Percentiles rank a stretch among this genome's conserved stretches.
Evolutionary conservation across 169 alveolate genomes (phyloP).

Genomic region (Plasmodium reichenowi): DNA sequence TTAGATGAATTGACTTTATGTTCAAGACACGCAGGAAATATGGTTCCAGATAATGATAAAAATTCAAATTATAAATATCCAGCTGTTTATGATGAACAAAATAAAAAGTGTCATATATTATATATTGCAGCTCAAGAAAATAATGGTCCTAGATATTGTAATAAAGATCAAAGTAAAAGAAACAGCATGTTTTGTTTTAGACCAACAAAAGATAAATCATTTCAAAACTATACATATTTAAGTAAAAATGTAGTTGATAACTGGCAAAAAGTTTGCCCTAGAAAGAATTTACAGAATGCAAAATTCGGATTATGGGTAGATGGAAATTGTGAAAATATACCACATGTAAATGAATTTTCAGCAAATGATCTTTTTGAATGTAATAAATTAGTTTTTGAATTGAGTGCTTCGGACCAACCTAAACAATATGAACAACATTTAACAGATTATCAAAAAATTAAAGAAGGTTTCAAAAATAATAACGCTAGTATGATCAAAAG

Average conservation of each 20-base stretch:
- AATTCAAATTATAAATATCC: conserved; percentile 83
- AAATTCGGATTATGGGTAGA: conserved; percentile 85
- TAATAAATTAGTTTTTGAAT: conserved; percentile 78
- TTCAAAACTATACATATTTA: conserved; percentile 78
- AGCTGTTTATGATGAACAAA: conserved; percentile 80
- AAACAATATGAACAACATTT: conserved; percentile 55
- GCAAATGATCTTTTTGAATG: conserved; percentile 71
- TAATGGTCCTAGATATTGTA: conserved; percentile 86
- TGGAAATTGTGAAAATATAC: conserved; percentile 56
- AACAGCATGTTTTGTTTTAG: conserved; percentile 81
- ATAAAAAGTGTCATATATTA: conserved; percentile 79
- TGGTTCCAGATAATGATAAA: conserved; percentile 61
- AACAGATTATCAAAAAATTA: conserved; percentile 42
- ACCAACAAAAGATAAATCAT: conserved; percentile 79
- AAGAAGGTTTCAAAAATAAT: conserved; percentile 12
- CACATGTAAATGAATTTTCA: not conserved
- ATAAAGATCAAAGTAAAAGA: conserved; percentile 73
- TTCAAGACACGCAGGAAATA: conserved; percentile 80
- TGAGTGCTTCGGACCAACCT: conserved; percentile 83
- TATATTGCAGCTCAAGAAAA: conserved; percentile 85
- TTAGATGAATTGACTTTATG: conserved; percentile 81
- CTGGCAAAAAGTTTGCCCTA: conserved; percentile 84
- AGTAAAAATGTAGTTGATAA: conserved; percentile 76
- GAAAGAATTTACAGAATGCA: conserved; percentile 79
- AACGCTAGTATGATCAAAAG: conserved; percentile 40